A percentile compares a stretch with the other conserved stretches of the same genome.
phyloP scores from a whole-genome alignment of 257 asterid species.

The Leonotis leonurus region DNA sequence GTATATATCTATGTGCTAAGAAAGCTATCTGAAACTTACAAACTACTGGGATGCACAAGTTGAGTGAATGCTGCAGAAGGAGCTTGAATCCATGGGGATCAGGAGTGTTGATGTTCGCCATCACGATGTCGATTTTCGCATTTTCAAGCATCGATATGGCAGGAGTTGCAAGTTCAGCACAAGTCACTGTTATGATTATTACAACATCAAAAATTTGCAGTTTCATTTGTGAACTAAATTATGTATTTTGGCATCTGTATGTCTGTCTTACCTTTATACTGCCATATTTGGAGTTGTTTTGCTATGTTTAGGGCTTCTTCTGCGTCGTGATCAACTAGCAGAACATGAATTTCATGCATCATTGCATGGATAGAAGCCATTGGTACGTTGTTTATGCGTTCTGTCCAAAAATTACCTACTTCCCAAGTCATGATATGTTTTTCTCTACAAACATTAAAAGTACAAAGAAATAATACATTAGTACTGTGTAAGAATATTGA shows the following conservation, averaged over 20 bases:
- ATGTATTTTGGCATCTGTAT: too few relatives aligned
- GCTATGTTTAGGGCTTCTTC: conserved; percentile 14
- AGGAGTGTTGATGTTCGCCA: conserved; percentile 35
- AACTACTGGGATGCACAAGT: conserved; percentile 29
- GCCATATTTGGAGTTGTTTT: conserved; percentile 21
- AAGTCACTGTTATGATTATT: conserved; percentile 12
- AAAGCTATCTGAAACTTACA: conserved; percentile 28
- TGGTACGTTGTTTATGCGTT: conserved; percentile 1
- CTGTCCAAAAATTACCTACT: conserved; percentile 7
- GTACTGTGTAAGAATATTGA: not conserved
- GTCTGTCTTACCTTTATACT: conserved; percentile 29
- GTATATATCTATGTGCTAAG: too few relatives aligned
- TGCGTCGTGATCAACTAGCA: conserved; percentile 36
- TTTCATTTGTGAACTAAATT: too few relatives aligned
- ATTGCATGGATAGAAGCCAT: conserved; percentile 18
- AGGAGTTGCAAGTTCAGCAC: conserved; percentile 22
- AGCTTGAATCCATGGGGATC: conserved; percentile 36
- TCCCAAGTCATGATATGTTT: conserved; percentile 14
- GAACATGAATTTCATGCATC: conserved; percentile 32
- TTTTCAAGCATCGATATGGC: conserved; percentile 30
- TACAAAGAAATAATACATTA: not conserved
- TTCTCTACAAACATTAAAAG: not conserved
- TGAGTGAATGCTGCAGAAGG: conserved; percentile 26
- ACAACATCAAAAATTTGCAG: too few relatives aligned
- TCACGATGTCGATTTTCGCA: conserved; percentile 26